Evolutionary conservation across 2,329 filamentous ascomycete species (phyloP).

Genomic region (Xylaria digitata): DNA sequence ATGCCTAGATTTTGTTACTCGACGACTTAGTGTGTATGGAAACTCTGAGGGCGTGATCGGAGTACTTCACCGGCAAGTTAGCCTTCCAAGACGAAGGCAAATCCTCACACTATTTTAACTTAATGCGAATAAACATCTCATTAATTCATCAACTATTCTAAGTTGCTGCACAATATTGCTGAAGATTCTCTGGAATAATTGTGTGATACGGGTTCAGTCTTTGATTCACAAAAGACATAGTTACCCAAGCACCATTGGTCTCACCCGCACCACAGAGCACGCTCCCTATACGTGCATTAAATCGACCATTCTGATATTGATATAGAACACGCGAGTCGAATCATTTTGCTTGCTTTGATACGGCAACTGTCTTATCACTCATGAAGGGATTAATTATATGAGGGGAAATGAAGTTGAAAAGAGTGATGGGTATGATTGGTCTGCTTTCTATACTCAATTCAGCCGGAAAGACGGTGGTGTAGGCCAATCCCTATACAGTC

Average conservation of each 20-base stretch:
- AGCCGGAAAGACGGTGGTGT: constrained; percentile 21
- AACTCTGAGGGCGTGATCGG: background rate
- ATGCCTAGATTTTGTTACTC: background rate
- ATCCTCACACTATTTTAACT: too few relatives aligned
- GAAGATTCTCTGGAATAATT: too few relatives aligned
- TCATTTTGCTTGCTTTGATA: background rate
- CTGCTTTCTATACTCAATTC: constrained; percentile 9
- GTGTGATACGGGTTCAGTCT: too few relatives aligned
- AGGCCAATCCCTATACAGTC: background rate
- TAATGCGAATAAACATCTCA: background rate
- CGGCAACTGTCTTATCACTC: background rate
- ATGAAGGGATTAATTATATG: background rate
- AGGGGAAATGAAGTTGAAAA: constrained; percentile 19
- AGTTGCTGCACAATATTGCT: too few relatives aligned
- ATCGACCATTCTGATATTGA: too few relatives aligned
- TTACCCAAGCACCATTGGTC: too few relatives aligned
- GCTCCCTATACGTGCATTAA: too few relatives aligned
- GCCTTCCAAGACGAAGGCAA: too few relatives aligned
- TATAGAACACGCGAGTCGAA: background rate
- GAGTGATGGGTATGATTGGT: constrained; percentile 20
- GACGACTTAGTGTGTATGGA: background rate
- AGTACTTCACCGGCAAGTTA: background rate
- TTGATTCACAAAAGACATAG: too few relatives aligned
- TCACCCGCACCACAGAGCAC: too few relatives aligned
- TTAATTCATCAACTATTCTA: too few relatives aligned